These are phyloP conservation scores for Rhizomucor pusillus DNA, from an alignment of 371 early-diverging fungal species.

Conservation along the genomic window DNA sequence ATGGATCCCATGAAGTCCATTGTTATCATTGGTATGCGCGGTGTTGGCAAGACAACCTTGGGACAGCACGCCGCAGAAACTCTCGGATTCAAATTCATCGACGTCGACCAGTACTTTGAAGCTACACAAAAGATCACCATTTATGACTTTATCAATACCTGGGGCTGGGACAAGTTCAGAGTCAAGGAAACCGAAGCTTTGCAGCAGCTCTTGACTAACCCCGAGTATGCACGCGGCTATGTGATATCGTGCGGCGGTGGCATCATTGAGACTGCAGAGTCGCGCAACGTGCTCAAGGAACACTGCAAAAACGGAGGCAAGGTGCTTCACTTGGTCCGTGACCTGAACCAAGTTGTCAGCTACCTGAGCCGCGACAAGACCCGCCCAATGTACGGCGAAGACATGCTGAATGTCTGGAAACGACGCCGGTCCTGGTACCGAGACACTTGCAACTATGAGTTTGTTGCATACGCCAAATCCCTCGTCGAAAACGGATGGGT, in stretches of 20 bases:
- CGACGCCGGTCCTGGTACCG: slow-evolving; percentile 78
- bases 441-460: slow-evolving; percentile 81
- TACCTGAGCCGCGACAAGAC: slow-evolving; percentile 80
- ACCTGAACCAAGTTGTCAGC: slow-evolving; percentile 74
- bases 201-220: slow-evolving; percentile 36
- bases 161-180: slow-evolving; percentile 94
- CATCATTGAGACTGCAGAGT: slow-evolving; percentile 82
- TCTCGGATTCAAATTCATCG: slow-evolving; percentile 76
- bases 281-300: slow-evolving; percentile 59
- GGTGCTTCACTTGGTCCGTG: slow-evolving; percentile 81
- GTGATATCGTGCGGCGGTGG: slow-evolving; percentile 96
- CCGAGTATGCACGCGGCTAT: slow-evolving; percentile 44
- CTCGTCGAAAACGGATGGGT: slow-evolving; percentile 40
- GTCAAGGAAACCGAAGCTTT: slow-evolving; percentile 70
- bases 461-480: slow-evolving; percentile 55
- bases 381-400: slow-evolving; percentile 86
- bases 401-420: slow-evolving; percentile 75
- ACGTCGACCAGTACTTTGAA: slow-evolving; percentile 89
- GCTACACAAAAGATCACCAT: slow-evolving; percentile 63
- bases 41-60: slow-evolving; percentile 91
- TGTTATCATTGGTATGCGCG: slow-evolving; percentile 96
- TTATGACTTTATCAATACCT: slow-evolving; percentile 69
- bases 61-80: slow-evolving; percentile 72
- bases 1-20: slow-evolving; percentile 52
- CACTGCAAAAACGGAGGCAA: slow-evolving; percentile 58